These are phyloP conservation scores for Plicaturopsis crispa DNA, from an alignment of 768 basidiomycete species.

Conservation along the genomic window DNA sequence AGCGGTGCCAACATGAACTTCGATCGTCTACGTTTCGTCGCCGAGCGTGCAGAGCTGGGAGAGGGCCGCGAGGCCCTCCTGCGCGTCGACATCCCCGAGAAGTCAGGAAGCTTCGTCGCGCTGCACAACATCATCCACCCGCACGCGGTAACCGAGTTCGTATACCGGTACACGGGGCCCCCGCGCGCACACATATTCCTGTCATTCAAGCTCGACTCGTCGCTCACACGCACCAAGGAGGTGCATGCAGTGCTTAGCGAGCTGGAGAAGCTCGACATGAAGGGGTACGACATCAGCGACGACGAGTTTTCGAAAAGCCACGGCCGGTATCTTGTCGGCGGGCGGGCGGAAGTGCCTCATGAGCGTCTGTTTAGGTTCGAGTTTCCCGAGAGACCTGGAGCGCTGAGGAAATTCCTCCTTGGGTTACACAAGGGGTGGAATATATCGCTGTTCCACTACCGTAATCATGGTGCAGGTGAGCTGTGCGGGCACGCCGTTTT, in stretches of 20 bases:
- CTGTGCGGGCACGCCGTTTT: slow-evolving; percentile 8
- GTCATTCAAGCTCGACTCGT: slow-evolving; percentile 77
- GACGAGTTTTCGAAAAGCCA: slow-evolving; percentile 96
- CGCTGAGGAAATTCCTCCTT: slow-evolving; percentile 82
- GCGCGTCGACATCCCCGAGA: slow-evolving; percentile 91
- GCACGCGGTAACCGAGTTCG: slow-evolving; percentile 90
- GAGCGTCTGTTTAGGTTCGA: slow-evolving; percentile 94
- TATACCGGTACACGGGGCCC: slow-evolving; percentile 79
- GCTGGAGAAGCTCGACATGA: slow-evolving; percentile 66
- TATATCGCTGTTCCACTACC: slow-evolving; percentile 94
- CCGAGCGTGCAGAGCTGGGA: slow-evolving; percentile 95
- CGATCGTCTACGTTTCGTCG: slow-evolving; percentile 92
- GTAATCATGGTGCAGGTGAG: slow-evolving; percentile 94
- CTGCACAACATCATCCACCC: slow-evolving; percentile 86
- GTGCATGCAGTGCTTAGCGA: slow-evolving; percentile 55
- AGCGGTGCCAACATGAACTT: slow-evolving; percentile 99
- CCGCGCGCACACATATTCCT: slow-evolving; percentile 80
- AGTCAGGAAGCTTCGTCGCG: slow-evolving; percentile 85
- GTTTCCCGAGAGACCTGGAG: slow-evolving; percentile 93
- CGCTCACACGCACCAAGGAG: slow-evolving; percentile 45
- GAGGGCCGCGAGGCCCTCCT: slow-evolving; percentile 92
- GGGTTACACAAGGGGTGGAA: slow-evolving; percentile 86
- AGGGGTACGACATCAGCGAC: slow-evolving; percentile 84
- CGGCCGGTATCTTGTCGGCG: slow-evolving; percentile 91
- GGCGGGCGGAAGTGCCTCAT: slow-evolving; percentile 64